Evolutionary conservation across 169 alveolate species (phyloP).

Genomic region (Condylostoma magnum): DNA sequence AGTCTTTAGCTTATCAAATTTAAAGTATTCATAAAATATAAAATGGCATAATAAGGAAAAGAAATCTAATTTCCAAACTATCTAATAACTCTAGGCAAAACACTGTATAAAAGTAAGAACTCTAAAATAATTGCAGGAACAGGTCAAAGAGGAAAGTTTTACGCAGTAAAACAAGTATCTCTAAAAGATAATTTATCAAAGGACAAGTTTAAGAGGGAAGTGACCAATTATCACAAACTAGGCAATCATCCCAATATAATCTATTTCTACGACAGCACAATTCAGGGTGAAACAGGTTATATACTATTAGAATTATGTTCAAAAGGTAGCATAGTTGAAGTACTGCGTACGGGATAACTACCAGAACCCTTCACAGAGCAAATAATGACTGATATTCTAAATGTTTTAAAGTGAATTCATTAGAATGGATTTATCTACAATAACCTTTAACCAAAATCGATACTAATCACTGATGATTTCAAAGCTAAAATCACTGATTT

Average conservation of each 20-base stretch:
- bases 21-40: no score
- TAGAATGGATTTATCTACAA: conserved; percentile 27
- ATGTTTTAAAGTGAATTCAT: conserved; percentile 32
- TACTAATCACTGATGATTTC: conserved; percentile 33
- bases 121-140: no score
- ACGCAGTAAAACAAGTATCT: no score
- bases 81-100: no score
- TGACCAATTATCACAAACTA: background rate
- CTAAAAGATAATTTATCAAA: no score
- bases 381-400: conserved; percentile 30
- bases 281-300: background rate
- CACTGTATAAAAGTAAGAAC: no score
- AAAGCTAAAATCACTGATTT: conserved; percentile 42
- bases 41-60: no score
- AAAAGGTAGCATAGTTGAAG: background rate
- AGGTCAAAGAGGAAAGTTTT: no score
- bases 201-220: conserved; percentile 3
- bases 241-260: conserved; percentile 3
- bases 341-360: background rate
- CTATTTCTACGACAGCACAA: background rate
- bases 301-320: background rate
- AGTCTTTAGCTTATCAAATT: no score
- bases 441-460: conserved; percentile 28
- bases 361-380: conserved; percentile 18
- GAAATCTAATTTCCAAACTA: no score